Evolutionary conservation across 306 rosid species (phyloP).

Genomic region (Styphnolobium japonicum): DNA sequence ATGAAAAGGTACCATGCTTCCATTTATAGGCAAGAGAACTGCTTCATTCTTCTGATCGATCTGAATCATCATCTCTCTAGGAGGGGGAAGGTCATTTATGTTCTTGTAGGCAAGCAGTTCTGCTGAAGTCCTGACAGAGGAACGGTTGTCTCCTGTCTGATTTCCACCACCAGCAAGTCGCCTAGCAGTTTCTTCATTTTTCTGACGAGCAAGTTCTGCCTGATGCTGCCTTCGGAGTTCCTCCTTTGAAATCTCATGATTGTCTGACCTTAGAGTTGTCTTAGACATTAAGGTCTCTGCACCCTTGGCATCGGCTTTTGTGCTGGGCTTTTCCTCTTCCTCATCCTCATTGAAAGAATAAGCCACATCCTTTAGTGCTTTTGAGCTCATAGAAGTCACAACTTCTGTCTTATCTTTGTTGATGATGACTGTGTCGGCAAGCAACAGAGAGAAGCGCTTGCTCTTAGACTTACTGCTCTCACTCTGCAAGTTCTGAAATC

Average conservation of each 20-base stretch:
- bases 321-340: constrained; percentile 58
- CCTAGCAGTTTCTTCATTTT: constrained; percentile 96
- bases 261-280: constrained; percentile 89
- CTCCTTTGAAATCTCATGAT: constrained; percentile 88
- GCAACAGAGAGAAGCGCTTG: constrained; percentile 67
- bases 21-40: constrained; percentile 82
- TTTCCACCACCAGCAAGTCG: constrained; percentile 83
- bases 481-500: constrained; percentile 75
- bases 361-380: constrained; percentile 79
- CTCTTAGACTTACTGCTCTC: constrained; percentile 51
- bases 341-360: constrained; percentile 90
- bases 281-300: constrained; percentile 57
- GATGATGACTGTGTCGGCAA: constrained; percentile 78
- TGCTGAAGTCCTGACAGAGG: constrained; percentile 45
- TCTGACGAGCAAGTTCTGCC: constrained; percentile 98
- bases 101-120: constrained; percentile 84
- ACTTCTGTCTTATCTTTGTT: constrained; percentile 70
- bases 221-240: constrained; percentile 95
- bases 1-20: constrained; percentile 93
- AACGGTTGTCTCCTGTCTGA: constrained; percentile 59
- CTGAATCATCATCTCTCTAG: constrained; percentile 85
- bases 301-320: constrained; percentile 39
- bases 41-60: constrained; percentile 92
- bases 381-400: constrained; percentile 61
- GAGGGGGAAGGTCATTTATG: constrained; percentile 76